Evolutionary conservation across 208 protist genomes (phyloP), one percentile per base, ranked within the genome.

Genomic region (Endotrypanum monterogeii): DNA sequence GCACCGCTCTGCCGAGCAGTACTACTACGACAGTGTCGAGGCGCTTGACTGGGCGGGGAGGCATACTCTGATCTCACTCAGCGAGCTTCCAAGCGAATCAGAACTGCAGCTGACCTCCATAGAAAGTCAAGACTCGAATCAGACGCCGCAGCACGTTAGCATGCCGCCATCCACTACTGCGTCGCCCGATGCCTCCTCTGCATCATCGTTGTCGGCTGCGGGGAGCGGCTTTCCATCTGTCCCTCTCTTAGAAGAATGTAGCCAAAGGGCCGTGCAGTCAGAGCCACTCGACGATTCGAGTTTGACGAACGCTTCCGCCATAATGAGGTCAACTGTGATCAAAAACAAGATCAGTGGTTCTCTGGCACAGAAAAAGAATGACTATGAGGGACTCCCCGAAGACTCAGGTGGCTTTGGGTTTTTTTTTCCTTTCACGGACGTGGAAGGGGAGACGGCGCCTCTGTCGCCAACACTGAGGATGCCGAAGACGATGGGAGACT

Each of bases 11-110:
- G 63, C 23, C 20, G 71, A 71, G 14, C 7, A 62, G 7, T 61
- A 61, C 66, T 81, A 81, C 76, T 67, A 69, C 66, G 71, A 72
- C 68, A 65, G 55, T 30, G 56, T 62, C 8, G 60, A 72, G 18
- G 25, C 25, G 9, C 28, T 28, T 32, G 56, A 30, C 52, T 81
- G 76, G 76, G 66, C 70, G 12, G 76, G 76, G 12, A 30, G 70
- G 71, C 62, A 55, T 23, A 81, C 76, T 9, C 52, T 73, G 32
- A 81, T 81, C 66, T 81, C 76, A 1, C 16, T 73, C 2, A 81
- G 76, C 41, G 76, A 81, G 28, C 25, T 81, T 14, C 65, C 76
- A 12, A 73, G 61, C 14, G 76, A 81, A 41, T 60, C 76, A 51
- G 76, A 72, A 25, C 44, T 73, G 56, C 76, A n/a, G 6, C 3